These are phyloP conservation scores for Camelina laxa DNA, from an alignment of 345 rosid species.

Conservation along the genomic window DNA sequence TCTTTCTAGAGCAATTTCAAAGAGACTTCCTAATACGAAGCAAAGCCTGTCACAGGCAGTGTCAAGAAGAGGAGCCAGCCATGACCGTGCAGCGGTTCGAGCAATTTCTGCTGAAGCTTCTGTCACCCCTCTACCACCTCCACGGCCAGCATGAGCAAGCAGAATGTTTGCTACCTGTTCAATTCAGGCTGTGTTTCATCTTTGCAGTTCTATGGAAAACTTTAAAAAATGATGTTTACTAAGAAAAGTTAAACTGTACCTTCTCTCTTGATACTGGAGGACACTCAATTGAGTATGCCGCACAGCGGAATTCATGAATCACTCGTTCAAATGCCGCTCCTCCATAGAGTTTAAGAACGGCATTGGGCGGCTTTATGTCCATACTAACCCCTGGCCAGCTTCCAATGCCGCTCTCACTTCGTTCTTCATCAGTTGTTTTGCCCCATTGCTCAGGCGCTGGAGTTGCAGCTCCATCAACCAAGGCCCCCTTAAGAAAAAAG, in stretches of 20 bases:
- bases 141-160: conserved; percentile 92
- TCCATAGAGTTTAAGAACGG: conserved; percentile 88
- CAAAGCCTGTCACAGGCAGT: conserved; percentile 94
- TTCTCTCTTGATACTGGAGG: conserved; percentile 95
- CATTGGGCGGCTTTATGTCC: conserved; percentile 85
- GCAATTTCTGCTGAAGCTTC: conserved; percentile 99
- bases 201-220: neutral
- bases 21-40: conserved; percentile 84
- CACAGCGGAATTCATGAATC: conserved; percentile 92
- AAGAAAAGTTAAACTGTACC: conserved; percentile 48
- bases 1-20: conserved; percentile 89
- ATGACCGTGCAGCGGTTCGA: conserved; percentile 90
- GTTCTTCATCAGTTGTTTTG: conserved; percentile 84
- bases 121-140: conserved; percentile 83
- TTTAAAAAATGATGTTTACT: neutral
- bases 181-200: conserved; percentile 20
- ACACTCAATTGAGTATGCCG: conserved; percentile 93
- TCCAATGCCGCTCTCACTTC: conserved; percentile 84
- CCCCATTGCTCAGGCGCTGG: conserved; percentile 99
- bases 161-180: conserved; percentile 91
- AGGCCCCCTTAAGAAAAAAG: conserved; percentile 63
- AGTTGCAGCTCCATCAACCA: conserved; percentile 97
- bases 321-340: conserved; percentile 99
- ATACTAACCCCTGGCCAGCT: conserved; percentile 91
- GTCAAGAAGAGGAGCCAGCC: conserved; percentile 98